Percentiles rank a stretch among this genome's conserved stretches.
phyloP scores from a whole-genome alignment of 768 basidiomycete species.

The Collybia sp. region DNA sequence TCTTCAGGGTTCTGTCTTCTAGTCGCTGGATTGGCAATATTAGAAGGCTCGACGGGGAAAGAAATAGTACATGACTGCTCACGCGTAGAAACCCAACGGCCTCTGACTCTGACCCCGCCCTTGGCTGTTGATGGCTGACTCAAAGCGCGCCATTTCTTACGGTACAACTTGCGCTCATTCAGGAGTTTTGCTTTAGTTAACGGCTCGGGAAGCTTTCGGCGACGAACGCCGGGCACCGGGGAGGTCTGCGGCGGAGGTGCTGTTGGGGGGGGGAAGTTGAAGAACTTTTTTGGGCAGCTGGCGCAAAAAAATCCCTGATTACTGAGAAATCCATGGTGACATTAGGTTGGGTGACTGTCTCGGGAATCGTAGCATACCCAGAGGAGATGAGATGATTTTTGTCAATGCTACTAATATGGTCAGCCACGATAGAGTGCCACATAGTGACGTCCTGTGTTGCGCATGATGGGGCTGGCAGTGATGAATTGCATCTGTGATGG shows the following conservation, averaged over 20 bases:
- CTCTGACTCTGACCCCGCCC: slow-evolving; percentile 48
- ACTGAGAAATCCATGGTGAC: slow-evolving; percentile 10
- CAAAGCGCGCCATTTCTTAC: slow-evolving; percentile 38
- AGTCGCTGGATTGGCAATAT: slow-evolving; percentile 28
- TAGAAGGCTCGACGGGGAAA: not conserved
- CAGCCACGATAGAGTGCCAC: slow-evolving; percentile 48
- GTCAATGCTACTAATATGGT: slow-evolving; percentile 44
- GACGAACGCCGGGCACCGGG: slow-evolving; percentile 30
- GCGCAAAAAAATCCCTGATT: slow-evolving; percentile 57
- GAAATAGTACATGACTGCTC: slow-evolving; percentile 10
- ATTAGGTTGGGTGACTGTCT: no score
- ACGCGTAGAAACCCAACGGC: slow-evolving; percentile 57
- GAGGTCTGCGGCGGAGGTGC: slow-evolving; percentile 37
- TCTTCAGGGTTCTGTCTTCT: slow-evolving; percentile 31
- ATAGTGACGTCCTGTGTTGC: slow-evolving; percentile 47
- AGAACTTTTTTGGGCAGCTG: slow-evolving; percentile 54
- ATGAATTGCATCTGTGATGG: slow-evolving; percentile 49
- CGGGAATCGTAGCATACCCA: slow-evolving; percentile 36
- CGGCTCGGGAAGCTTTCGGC: slow-evolving; percentile 30
- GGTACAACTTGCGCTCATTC: slow-evolving; percentile 40
- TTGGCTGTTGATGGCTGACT: slow-evolving; percentile 21
- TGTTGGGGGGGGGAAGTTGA: slow-evolving; percentile 16
- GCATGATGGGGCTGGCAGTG: slow-evolving; percentile 35
- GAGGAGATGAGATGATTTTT: slow-evolving; percentile 62
- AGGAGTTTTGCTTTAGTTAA: slow-evolving; percentile 44